phyloP scores from a whole-genome alignment of 129 eudicot species.

The Daucus carota region DNA sequence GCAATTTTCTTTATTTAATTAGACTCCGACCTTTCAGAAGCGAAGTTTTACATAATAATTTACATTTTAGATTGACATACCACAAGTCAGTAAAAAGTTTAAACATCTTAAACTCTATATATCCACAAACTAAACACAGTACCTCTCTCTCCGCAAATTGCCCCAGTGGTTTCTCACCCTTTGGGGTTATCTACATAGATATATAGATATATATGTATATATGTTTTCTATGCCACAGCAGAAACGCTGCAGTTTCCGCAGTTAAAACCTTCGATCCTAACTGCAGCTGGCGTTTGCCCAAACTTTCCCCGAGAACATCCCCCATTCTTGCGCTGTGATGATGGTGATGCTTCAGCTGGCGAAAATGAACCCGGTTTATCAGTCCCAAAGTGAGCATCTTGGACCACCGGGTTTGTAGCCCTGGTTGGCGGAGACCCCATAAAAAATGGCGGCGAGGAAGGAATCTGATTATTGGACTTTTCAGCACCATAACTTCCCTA shows the following conservation, averaged over 20 bases:
- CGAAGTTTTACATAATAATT: conserved; percentile 14
- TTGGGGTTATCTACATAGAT: not conserved
- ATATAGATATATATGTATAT: no score
- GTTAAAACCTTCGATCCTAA: conserved; percentile 63
- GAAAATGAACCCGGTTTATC: conserved; percentile 19
- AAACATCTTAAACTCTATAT: conserved; percentile 19
- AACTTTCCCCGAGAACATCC: conserved; percentile 32
- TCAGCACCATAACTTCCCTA: conserved; percentile 36
- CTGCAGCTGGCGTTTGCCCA: conserved; percentile 38
- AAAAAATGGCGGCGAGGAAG: conserved; percentile 60
- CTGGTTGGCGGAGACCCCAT: conserved; percentile 60
- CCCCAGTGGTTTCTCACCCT: not conserved
- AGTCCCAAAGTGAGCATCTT: conserved; percentile 45
- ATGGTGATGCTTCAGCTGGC: conserved; percentile 25
- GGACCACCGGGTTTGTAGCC: conserved; percentile 57
- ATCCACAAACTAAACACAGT: conserved; percentile 22
- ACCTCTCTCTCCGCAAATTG: conserved; percentile 18
- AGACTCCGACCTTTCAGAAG: conserved; percentile 2
- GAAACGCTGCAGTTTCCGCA: conserved; percentile 44
- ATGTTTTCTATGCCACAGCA: conserved; percentile 30
- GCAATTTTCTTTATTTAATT: conserved; percentile 10
- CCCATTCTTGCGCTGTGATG: conserved; percentile 34
- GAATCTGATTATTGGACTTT: conserved; percentile 25
- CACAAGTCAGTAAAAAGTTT: conserved; percentile 17
- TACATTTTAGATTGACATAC: conserved; percentile 20